Evolutionary conservation across 257 asterid species (phyloP), one percentile per base, ranked within the genome.

Genomic region (Coffea canephora): DNA sequence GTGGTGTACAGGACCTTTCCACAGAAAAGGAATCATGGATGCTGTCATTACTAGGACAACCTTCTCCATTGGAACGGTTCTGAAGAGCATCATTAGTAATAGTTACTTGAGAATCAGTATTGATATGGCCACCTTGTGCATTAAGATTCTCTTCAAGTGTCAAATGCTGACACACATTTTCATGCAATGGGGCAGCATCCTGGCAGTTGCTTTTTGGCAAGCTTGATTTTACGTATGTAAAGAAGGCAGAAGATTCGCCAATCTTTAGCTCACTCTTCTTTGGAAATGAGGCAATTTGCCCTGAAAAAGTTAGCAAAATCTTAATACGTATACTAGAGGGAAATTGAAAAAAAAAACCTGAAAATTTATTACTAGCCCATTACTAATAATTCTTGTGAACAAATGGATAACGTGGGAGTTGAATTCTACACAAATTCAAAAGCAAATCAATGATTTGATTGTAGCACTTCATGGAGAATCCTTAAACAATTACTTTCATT

Each of bases 201-300:
- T 80, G 93, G 80, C 36, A 72, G 84, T 81, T 85, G 87, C 80
- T 83, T 77, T 77, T 90, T 68, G 89, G 89, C 18, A 85, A 74
- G 89, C 76, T 85, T 77, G 96, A 88, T 86, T 94, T 96, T 84
- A 96, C 94, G 55, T 96, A 96, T 48, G 96, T 90, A 88, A 94
- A 96, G 85, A 96, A 96, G 36, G 99, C 99, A 4, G 99, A 96
- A 74, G 97, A 92, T 64, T 85, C 97, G 8, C 98, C 99, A 62
- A 96, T 94, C 90, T 84, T 94, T 79, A 96, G 82, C 80, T 87
- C 90, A 67, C 88, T 90, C 89, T 88, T 94, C 91, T 83, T 90
- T 75, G 87, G 89, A 84, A 89, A 89, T 67, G 91, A 81, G 59
- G 85, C 81, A 54, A 83, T 54, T 84, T 87, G 86, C 76, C 94